A percentile compares a stretch with the other conserved stretches of the same genome.
Evolutionary conservation across 2,329 filamentous ascomycete genomes (phyloP).

Genomic region (Verticillium dahliae): DNA sequence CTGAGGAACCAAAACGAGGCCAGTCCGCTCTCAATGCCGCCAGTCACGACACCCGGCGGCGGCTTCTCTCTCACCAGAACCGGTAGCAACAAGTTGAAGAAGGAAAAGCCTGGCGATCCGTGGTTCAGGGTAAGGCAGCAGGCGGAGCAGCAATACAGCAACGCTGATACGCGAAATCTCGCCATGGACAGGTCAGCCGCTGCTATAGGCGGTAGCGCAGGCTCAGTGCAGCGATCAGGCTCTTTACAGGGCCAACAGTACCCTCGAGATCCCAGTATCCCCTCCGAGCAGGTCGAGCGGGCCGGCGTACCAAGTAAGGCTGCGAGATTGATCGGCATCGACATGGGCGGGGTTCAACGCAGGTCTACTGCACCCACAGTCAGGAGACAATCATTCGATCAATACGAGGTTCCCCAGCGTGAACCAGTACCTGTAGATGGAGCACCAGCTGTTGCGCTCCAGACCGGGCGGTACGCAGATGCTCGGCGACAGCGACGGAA

Average conservation of each 20-base stretch:
- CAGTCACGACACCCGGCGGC: conserved; percentile 20
- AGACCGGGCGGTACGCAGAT: conserved; percentile 3
- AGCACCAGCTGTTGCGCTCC: conserved; percentile 1
- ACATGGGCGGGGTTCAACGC: conserved; percentile 8
- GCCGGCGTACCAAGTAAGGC: conserved; percentile 10
- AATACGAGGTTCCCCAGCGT: conserved; percentile 2
- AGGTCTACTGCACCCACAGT: conserved; percentile 8
- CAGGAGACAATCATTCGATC: conserved; percentile 1
- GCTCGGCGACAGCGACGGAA: not conserved
- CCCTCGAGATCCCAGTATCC: conserved; percentile 17
- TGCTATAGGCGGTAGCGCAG: conserved; percentile 7
- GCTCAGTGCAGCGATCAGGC: conserved; percentile 7
- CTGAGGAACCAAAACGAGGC: conserved; percentile 2
- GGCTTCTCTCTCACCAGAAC: conserved; percentile 35
- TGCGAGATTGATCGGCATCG: conserved; percentile 10
- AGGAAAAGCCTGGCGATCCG: conserved; percentile 48
- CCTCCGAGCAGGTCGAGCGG: not conserved
- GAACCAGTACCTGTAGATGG: conserved; percentile 2
- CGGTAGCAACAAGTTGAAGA: conserved; percentile 53
- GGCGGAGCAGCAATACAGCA: conserved; percentile 29
- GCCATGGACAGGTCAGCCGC: conserved; percentile 13
- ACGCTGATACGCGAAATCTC: conserved; percentile 17
- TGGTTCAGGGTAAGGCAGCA: conserved; percentile 37
- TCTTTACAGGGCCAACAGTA: conserved; percentile 23
- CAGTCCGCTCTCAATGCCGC: conserved; percentile 16